Percentiles rank a stretch among this genome's conserved stretches.
Evolutionary conservation across 805 yeast species (phyloP).

Genomic region (Kregervanrija pseudodelftensis): DNA sequence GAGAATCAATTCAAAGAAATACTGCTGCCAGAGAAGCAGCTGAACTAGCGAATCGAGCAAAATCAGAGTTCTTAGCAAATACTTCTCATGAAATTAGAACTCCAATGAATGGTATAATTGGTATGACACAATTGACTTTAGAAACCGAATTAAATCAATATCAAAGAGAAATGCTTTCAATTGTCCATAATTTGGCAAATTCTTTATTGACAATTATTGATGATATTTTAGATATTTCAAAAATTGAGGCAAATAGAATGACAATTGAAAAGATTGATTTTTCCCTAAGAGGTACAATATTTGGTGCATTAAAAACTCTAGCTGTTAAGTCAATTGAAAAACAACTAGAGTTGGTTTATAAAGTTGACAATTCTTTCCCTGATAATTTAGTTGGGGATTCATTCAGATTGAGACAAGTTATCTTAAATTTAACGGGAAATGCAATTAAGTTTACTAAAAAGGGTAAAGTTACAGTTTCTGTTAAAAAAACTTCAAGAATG

Average conservation of each 20-base stretch:
- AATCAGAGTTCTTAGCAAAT: slow-evolving; percentile 84
- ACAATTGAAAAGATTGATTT: slow-evolving; percentile 86
- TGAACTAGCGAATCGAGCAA: slow-evolving; percentile 81
- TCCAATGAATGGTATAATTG: slow-evolving; percentile 89
- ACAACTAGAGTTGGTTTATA: slow-evolving; percentile 70
- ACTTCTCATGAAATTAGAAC: slow-evolving; percentile 86
- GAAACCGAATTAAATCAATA: slow-evolving; percentile 88
- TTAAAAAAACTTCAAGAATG: slow-evolving; percentile 42
- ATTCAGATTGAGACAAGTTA: slow-evolving; percentile 80
- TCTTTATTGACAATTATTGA: slow-evolving; percentile 81
- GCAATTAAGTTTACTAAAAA: slow-evolving; percentile 82
- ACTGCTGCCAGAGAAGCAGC: slow-evolving; percentile 95
- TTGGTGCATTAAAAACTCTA: slow-evolving; percentile 82
- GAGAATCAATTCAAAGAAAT: slow-evolving; percentile 86
- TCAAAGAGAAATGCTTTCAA: slow-evolving; percentile 85
- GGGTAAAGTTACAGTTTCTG: slow-evolving; percentile 75
- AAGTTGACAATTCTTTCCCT: slow-evolving; percentile 81
- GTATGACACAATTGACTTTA: slow-evolving; percentile 84
- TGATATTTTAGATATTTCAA: slow-evolving; percentile 85
- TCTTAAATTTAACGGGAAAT: slow-evolving; percentile 79
- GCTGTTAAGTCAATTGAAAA: slow-evolving; percentile 88
- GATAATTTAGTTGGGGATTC: slow-evolving; percentile 85
- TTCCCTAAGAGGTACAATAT: slow-evolving; percentile 78
- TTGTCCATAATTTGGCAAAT: slow-evolving; percentile 83
- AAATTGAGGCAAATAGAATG: slow-evolving; percentile 91